Base-by-base conservation (phyloP, 805 yeast species). In the Metschnikowia peoriensis region DNA sequence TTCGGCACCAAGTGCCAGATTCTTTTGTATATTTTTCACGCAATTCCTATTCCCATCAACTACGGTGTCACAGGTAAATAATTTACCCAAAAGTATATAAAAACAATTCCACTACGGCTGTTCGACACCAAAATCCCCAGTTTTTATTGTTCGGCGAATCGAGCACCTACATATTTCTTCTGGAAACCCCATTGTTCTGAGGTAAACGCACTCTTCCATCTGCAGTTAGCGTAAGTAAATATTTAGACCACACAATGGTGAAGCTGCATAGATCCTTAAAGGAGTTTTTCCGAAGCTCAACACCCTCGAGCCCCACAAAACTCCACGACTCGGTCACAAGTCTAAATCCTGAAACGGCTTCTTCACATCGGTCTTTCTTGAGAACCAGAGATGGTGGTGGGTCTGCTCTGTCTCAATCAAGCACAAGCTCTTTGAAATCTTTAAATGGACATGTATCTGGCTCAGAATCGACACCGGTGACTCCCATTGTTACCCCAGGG, bases 401-500 rank as follows among this genome's bases (percentile, higher is more conserved):
- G 32, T 59, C 68, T 28, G 49, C 66, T 29, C 62, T 69, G 38
- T 66, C 71, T 9, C 67, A 60, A 41, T 59, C 67, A 22, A 64
- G 69, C 34, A 44, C 58, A n/a, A 55, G 59, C 40, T 61, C 69
- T 7, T 27, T 59, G 29, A 58, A 57, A 43, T 63, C 66, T 6
- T 32, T 32, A 9, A 52, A 44, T 12, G 55, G 50, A 6, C 49
- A 47, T 32, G 1, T 17, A 14, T 47, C 54, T 2, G 51, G 43
- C 6, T 15, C 41, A 17, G 52, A 46, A n/a, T 49, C 52, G 28
- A 16, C 34, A 10, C 39, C 51, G 7, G 41, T 47, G 8, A 34
- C 55, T 15, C 52, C 52, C 12, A 29, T 52, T 3, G 47, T 38
- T n/a, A 39, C 44, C 4, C 15, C 47, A 16, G 44, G 37, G 7